phyloP scores from a whole-genome alignment of 345 rosid genomes.

The Brassica juncea region DNA sequence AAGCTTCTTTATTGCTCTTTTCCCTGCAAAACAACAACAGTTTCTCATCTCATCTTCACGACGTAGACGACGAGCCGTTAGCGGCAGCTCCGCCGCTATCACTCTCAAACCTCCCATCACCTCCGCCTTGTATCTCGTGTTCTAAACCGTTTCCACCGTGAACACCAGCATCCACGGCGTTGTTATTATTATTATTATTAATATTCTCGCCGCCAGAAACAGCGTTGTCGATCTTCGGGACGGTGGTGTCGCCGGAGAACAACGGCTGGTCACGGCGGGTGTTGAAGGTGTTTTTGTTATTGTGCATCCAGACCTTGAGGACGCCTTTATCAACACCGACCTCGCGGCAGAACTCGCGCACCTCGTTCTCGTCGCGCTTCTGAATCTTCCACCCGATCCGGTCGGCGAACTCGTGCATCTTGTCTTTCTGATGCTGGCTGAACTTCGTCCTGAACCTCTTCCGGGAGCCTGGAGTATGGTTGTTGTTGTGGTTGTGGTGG shows the following conservation, averaged over 20 bases:
- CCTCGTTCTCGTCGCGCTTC: slow-evolving; percentile 71
- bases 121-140: slow-evolving; percentile 4
- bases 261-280: slow-evolving; percentile 29
- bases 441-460: slow-evolving; percentile 78
- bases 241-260: slow-evolving; percentile 15
- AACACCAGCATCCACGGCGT: neutral
- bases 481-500: no score
- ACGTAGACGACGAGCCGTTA: slow-evolving; percentile 39
- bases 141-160: slow-evolving; percentile 1
- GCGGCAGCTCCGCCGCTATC: slow-evolving; percentile 35
- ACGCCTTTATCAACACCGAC: slow-evolving; percentile 75
- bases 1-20: slow-evolving; percentile 33
- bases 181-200: neutral
- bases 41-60: slow-evolving; percentile 16
- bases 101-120: slow-evolving; percentile 34
- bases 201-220: slow-evolving; percentile 9
- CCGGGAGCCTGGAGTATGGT: slow-evolving; percentile 37
- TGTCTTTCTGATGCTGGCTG: slow-evolving; percentile 66
- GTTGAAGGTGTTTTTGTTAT: slow-evolving; percentile 78
- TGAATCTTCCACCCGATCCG: slow-evolving; percentile 88
- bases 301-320: slow-evolving; percentile 97
- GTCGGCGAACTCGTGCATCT: slow-evolving; percentile 77
- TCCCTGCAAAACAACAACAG: slow-evolving; percentile 37
- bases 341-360: slow-evolving; percentile 66
- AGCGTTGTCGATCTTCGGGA: neutral